Evolutionary conservation across 306 rosid genomes (phyloP), one percentile per base, ranked within the genome.

Genomic region (Vachellia pachyceras): DNA sequence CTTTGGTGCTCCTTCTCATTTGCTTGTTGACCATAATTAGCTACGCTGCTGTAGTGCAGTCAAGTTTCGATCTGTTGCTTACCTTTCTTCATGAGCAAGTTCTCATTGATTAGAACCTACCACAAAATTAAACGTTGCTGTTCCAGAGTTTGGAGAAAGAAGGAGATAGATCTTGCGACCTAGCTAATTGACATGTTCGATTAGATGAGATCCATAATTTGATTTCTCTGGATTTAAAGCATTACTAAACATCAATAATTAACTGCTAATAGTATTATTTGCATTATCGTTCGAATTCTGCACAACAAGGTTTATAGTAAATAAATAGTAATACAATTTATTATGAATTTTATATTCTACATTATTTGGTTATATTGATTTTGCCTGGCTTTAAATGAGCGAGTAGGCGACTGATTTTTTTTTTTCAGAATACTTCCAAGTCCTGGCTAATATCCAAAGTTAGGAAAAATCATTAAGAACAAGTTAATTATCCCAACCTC

Each of bases 41-140:
- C n/a, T n/a, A 29, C n/a, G 33, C 0, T n/a, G n/a, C n/a, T 9
- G 8, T 52, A 18, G 23, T 7, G 14, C 8, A 5, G 3, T 63
- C 35, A 29, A 61, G 1, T 42, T 14, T 42, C n/a, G n/a, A n/a
- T n/a, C 44, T 57, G 64, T 11, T 69, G 9, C 52, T 71, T 55
- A 55, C 29, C 65, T 79, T 87, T 77, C 84, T 85, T 79, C 83
- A 22, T 6, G 33, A 10, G 46, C 69, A 87, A 87, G 86, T 82
- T 82, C 83, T 61, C n/a, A n/a, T n/a, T n/a, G n/a, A n/a, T 29
- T 25, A 3, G 79, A 74, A 72, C 57, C 76, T 35, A 75, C 77
- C 70, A 58, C 25, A 77, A 71, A 33, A 52, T 52, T 52, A 52
- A 5, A 37, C 63, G 50, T 47, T 39, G 60, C 52, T 36, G 29